These are phyloP conservation scores for Hypoxylon sp. DNA, from an alignment of 2,329 filamentous ascomycete species.

Conservation along the genomic window DNA sequence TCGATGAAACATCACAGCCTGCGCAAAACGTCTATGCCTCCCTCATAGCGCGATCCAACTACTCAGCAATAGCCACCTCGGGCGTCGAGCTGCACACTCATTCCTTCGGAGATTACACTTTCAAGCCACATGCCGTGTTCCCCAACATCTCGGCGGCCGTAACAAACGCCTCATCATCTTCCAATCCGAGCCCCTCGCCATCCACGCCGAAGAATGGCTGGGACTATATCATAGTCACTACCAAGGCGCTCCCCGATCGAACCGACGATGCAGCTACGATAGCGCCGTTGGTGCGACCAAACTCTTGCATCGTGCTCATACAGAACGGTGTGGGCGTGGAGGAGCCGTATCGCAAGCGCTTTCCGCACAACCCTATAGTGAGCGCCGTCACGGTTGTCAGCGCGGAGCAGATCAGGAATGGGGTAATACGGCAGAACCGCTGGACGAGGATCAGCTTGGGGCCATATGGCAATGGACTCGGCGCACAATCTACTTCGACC, in stretches of 20 bases:
- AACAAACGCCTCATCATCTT: slow-evolving; percentile 39
- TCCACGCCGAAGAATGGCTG: slow-evolving; percentile 54
- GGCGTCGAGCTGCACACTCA: slow-evolving; percentile 75
- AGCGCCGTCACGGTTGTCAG: slow-evolving; percentile 78
- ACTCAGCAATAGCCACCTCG: slow-evolving; percentile 68
- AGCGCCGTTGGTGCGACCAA: slow-evolving; percentile 67
- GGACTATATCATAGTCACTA: slow-evolving; percentile 78
- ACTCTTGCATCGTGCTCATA: slow-evolving; percentile 73
- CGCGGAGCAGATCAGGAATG: slow-evolving; percentile 73
- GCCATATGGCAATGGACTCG: slow-evolving; percentile 68
- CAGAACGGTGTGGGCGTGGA: slow-evolving; percentile 81
- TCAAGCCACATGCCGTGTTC: slow-evolving; percentile 72
- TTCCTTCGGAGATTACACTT: slow-evolving; percentile 75
- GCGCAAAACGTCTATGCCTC: slow-evolving; percentile 69
- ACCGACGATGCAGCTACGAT: slow-evolving; percentile 72
- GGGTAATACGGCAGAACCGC: slow-evolving; percentile 75
- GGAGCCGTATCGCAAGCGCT: slow-evolving; percentile 72
- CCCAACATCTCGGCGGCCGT: slow-evolving; percentile 69
- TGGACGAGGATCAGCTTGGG: slow-evolving; percentile 80
- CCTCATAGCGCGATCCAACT: slow-evolving; percentile 80
- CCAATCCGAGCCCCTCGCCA: slow-evolving; percentile 19
- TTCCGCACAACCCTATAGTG: slow-evolving; percentile 70
- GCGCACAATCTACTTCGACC: slow-evolving; percentile 48
- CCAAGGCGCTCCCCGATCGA: slow-evolving; percentile 75
- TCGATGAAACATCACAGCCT: slow-evolving; percentile 54